Percentiles rank a stretch among this genome's conserved stretches.
Evolutionary conservation across 2,329 filamentous ascomycete genomes (phyloP).

Genomic region (Aquanectria penicillioides): DNA sequence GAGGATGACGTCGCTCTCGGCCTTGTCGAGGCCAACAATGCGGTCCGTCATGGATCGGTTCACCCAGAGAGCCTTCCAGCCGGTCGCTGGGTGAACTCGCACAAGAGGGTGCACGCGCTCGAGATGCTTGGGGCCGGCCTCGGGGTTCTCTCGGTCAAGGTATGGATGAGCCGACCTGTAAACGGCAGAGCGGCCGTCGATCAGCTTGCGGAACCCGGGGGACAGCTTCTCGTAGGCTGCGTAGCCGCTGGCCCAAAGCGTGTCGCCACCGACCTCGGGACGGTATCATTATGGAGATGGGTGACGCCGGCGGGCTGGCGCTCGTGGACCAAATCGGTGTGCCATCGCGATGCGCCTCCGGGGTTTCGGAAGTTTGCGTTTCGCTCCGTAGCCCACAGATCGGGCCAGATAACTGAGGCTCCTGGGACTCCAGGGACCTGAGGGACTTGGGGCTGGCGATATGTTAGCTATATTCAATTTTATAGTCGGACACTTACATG

Average conservation of each 20-base stretch:
- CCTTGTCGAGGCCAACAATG: slow-evolving; percentile 75
- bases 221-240: slow-evolving; percentile 78
- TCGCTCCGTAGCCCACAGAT: slow-evolving; percentile 69
- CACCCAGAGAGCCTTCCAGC: slow-evolving; percentile 79
- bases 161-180: slow-evolving; percentile 75
- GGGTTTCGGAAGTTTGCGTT: slow-evolving; percentile 72
- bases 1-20: slow-evolving; percentile 74
- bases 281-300: slow-evolving; percentile 75
- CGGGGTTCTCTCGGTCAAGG: slow-evolving; percentile 70
- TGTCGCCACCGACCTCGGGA: slow-evolving; percentile 75
- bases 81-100: slow-evolving; percentile 76
- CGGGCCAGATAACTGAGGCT: slow-evolving; percentile 76
- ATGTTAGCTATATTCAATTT: not conserved
- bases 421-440: slow-evolving; percentile 75
- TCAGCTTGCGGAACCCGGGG: slow-evolving; percentile 74
- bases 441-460: slow-evolving; percentile 75
- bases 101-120: slow-evolving; percentile 76
- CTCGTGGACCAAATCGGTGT: slow-evolving; percentile 77
- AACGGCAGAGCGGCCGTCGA: slow-evolving; percentile 73
- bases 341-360: slow-evolving; percentile 75
- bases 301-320: slow-evolving; percentile 76
- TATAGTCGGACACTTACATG: slow-evolving; percentile 64
- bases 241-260: slow-evolving; percentile 78
- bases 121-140: slow-evolving; percentile 71
- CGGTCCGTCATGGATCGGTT: slow-evolving; percentile 75